phyloP scores from a whole-genome alignment of 306 rosid species.

The Glycyrrhiza uralensis region DNA sequence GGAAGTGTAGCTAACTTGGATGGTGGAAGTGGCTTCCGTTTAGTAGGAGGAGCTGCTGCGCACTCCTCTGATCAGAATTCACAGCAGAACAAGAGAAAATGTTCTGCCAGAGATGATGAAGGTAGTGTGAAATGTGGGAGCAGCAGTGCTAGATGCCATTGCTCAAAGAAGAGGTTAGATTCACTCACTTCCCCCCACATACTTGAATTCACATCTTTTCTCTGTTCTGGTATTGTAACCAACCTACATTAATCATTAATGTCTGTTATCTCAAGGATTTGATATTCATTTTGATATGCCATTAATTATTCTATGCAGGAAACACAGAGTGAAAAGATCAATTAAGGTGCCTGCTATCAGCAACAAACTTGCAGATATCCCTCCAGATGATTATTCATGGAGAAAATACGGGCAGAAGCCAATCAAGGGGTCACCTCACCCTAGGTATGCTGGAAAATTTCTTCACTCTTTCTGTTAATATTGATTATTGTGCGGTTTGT shows the following conservation, averaged over 20 bases:
- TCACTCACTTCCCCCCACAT: neutral
- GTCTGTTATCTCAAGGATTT: neutral
- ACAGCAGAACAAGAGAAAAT: constrained; percentile 68
- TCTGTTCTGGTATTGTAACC: neutral
- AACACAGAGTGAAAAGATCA: constrained; percentile 79
- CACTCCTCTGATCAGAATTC: constrained; percentile 66
- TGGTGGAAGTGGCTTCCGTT: constrained; percentile 67
- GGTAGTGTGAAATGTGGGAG: constrained; percentile 71
- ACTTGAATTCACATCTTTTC: neutral
- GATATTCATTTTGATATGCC: neutral
- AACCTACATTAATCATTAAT: neutral
- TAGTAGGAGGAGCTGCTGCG: constrained; percentile 71
- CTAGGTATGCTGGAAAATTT: too few species aligned
- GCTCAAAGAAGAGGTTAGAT: constrained; percentile 83
- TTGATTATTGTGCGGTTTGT: neutral
- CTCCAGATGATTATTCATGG: constrained; percentile 93
- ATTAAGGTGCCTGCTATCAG: constrained; percentile 85
- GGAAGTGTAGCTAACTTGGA: constrained; percentile 53
- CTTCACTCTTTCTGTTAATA: too few species aligned
- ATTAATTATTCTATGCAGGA: constrained; percentile 36
- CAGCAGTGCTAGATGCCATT: constrained; percentile 71
- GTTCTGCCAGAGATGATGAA: constrained; percentile 66
- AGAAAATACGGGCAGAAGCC: constrained; percentile 98
- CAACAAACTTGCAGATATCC: constrained; percentile 89
- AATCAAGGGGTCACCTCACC: constrained; percentile 94